These are phyloP conservation scores for Saccharomyces cerevisiae DNA, from an alignment of 805 yeast species.

Conservation along the genomic window DNA sequence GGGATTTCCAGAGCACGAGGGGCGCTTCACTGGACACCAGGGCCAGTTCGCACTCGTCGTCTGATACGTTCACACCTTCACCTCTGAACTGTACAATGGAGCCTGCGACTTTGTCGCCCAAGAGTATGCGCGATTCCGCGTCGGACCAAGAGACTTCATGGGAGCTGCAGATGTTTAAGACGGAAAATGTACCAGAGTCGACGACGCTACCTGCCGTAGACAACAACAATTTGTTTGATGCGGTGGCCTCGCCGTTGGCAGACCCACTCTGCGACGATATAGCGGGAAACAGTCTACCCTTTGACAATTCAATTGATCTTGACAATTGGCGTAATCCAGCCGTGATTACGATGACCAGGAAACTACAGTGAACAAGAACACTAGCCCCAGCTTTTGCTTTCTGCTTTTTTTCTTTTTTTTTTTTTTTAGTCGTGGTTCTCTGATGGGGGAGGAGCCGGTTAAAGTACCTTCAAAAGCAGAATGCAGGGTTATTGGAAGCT, in stretches of 20 bases:
- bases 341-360: slow-evolving; percentile 29
- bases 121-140: neutral
- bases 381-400: neutral
- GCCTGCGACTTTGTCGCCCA: neutral
- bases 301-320: slow-evolving; percentile 30
- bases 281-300: neutral
- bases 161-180: neutral
- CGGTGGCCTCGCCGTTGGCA: neutral
- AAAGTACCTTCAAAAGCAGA: neutral
- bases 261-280: neutral
- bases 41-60: neutral
- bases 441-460: neutral
- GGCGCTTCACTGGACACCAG: neutral
- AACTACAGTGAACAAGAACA: neutral
- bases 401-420: neutral
- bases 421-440: neutral
- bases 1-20: neutral
- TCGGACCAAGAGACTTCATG: neutral
- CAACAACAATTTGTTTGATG: neutral
- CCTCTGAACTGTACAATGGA: neutral
- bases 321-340: slow-evolving; percentile 42
- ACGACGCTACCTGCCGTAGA: neutral
- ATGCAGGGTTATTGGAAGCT: neutral
- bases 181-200: neutral
- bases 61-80: neutral